Evolutionary conservation across 2,329 filamentous ascomycete species (phyloP).

Genomic region (Fusarium oxysporum): DNA sequence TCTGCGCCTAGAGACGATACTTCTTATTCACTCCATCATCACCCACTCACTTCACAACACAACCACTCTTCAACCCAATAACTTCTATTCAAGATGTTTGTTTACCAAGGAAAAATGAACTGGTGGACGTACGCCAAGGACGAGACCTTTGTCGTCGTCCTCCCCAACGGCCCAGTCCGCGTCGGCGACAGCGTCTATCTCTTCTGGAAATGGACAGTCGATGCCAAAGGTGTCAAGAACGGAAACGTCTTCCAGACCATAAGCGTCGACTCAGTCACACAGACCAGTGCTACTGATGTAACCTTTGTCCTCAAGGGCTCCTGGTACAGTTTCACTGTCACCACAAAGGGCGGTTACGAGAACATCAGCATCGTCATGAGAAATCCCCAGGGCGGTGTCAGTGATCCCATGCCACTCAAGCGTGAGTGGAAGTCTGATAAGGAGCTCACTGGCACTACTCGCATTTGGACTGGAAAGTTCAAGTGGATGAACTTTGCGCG

Average conservation of each 20-base stretch:
- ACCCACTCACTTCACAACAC: neutral
- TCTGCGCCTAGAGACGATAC: neutral
- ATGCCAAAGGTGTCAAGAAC: conserved; percentile 24
- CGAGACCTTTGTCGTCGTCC: conserved; percentile 33
- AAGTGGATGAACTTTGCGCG: conserved; percentile 21
- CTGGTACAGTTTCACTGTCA: conserved; percentile 22
- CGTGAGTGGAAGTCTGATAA: conserved; percentile 26
- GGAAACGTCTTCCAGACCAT: conserved; percentile 32
- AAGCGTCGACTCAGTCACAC: neutral
- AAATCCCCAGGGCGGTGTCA: conserved; percentile 1
- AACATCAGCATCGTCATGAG: conserved; percentile 25
- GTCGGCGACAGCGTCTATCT: conserved; percentile 38
- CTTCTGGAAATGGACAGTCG: conserved; percentile 36
- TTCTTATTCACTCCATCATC: neutral
- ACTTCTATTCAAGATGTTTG: conserved; percentile 20
- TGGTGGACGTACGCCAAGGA: conserved; percentile 31
- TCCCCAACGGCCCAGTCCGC: conserved; percentile 33
- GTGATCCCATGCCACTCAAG: neutral
- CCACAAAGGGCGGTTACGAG: conserved; percentile 19
- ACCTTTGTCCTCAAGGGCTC: conserved; percentile 17
- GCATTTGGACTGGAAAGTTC: conserved; percentile 41
- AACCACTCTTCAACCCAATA: neutral
- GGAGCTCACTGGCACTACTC: neutral
- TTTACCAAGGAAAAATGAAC: conserved; percentile 38
- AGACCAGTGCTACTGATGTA: conserved; percentile 1